Percentiles rank a stretch among this genome's conserved stretches.
These are phyloP conservation scores for Colletotrichum gigasporum DNA, from an alignment of 2,329 filamentous ascomycete species.

Conservation along the genomic window DNA sequence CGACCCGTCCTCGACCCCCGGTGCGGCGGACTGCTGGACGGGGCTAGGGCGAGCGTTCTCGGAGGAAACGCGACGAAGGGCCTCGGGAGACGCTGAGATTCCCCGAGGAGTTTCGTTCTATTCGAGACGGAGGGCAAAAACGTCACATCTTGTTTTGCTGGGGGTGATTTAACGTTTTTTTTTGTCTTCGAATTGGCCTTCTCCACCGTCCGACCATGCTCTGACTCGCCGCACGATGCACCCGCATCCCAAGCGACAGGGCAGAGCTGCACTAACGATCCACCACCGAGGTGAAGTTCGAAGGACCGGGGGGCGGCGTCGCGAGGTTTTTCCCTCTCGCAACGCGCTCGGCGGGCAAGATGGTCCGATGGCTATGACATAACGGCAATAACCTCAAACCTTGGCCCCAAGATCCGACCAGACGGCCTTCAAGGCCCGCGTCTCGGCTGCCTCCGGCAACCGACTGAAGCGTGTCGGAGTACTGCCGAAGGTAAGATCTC, in stretches of 20 bases:
- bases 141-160: conserved; percentile 13
- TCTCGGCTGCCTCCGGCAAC: conserved; percentile 16
- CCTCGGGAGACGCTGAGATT: conserved; percentile 12
- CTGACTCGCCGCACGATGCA: conserved; percentile 22
- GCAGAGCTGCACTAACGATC: conserved; percentile 6
- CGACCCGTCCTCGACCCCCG: conserved; percentile 8
- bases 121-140: conserved; percentile 16
- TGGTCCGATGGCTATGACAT: conserved; percentile 1
- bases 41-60: neutral
- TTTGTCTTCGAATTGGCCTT: conserved; percentile 20
- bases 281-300: conserved; percentile 20
- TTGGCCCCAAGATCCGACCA: neutral
- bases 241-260: neutral
- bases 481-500: neutral
- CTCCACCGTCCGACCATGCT: conserved; percentile 2
- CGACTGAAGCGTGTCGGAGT: conserved; percentile 2
- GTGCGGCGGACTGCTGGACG: neutral
- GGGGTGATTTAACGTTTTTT: conserved; percentile 23
- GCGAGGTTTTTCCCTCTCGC: neutral
- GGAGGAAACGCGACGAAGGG: conserved; percentile 15
- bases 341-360: neutral
- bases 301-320: neutral
- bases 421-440: neutral
- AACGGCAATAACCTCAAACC: conserved; percentile 4
- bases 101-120: conserved; percentile 21